Conservation (phyloP, 495 filamentous ascomycete species). For the Bacidia rubella region DNA sequence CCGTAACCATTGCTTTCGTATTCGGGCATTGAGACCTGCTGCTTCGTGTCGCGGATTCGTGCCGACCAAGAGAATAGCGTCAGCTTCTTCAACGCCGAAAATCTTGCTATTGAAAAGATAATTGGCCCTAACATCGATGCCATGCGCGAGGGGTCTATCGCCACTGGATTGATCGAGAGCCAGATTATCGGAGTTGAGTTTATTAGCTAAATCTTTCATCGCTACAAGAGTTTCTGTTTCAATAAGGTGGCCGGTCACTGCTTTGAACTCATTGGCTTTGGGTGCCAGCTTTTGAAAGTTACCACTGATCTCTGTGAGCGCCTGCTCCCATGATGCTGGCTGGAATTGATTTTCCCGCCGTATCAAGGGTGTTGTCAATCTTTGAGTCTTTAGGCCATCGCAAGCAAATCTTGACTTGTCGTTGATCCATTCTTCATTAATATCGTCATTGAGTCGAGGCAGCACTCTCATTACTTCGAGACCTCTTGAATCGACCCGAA, state of each 20-base stretch:
- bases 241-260: conserved; percentile 74
- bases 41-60: conserved; percentile 93
- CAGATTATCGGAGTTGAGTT: conserved; percentile 88
- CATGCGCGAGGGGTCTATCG: conserved; percentile 73
- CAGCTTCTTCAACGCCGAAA: conserved; percentile 82
- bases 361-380: conserved; percentile 82
- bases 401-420: conserved; percentile 96
- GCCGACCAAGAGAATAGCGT: conserved; percentile 80
- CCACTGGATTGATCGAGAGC: conserved; percentile 82
- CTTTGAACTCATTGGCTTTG: conserved; percentile 89
- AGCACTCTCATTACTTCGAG: conserved; percentile 90
- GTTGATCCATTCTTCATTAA: conserved; percentile 99
- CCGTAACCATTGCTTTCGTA: conserved; percentile 92
- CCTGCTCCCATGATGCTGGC: conserved; percentile 88
- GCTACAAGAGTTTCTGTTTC: conserved; percentile 89
- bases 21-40: conserved; percentile 86
- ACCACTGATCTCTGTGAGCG: conserved; percentile 66
- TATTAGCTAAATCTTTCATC: conserved; percentile 93
- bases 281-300: conserved; percentile 63
- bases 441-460: conserved; percentile 86
- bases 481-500: conserved; percentile 84
- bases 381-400: conserved; percentile 91
- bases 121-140: conserved; percentile 85
- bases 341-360: conserved; percentile 78
- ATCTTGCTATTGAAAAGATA: conserved; percentile 95